phyloP scores from a whole-genome alignment of 1,139 yeast genomes.

The Lodderomyces orthopsilosis region DNA sequence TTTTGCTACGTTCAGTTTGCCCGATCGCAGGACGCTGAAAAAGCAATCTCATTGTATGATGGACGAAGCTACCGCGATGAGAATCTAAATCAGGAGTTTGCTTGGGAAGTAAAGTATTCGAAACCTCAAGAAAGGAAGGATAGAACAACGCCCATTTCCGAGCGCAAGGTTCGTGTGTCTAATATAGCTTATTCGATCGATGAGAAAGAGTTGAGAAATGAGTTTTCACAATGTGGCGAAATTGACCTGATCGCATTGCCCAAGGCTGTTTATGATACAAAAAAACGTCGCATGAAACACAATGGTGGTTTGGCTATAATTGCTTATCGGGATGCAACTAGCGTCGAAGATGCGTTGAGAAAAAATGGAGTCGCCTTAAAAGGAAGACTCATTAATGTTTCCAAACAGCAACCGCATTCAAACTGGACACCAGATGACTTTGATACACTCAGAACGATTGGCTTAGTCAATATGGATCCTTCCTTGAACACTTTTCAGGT shows the following conservation, averaged over 20 bases:
- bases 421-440: constrained; percentile 21
- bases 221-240: constrained; percentile 28
- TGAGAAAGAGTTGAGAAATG: constrained; percentile 24
- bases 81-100: constrained; percentile 19
- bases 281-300: constrained; percentile 24
- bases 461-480: constrained; percentile 45
- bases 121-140: constrained; percentile 21
- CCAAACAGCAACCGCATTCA: constrained; percentile 20
- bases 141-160: constrained; percentile 15
- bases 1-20: constrained; percentile 74
- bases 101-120: constrained; percentile 57
- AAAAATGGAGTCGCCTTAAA: constrained; percentile 35
- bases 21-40: constrained; percentile 42
- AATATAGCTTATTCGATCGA: constrained; percentile 61
- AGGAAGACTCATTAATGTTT: constrained; percentile 45
- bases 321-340: constrained; percentile 35
- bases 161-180: constrained; percentile 52
- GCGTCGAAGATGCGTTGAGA: constrained; percentile 41
- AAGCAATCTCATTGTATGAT: constrained; percentile 46
- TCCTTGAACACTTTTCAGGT: constrained; percentile 46
- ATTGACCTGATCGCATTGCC: constrained; percentile 56
- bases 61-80: constrained; percentile 28
- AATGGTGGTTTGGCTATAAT: constrained; percentile 62
- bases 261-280: constrained; percentile 21
- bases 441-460: constrained; percentile 33